Conservation (phyloP, 306 rosid species). For the Ziziphus jujuba region DNA sequence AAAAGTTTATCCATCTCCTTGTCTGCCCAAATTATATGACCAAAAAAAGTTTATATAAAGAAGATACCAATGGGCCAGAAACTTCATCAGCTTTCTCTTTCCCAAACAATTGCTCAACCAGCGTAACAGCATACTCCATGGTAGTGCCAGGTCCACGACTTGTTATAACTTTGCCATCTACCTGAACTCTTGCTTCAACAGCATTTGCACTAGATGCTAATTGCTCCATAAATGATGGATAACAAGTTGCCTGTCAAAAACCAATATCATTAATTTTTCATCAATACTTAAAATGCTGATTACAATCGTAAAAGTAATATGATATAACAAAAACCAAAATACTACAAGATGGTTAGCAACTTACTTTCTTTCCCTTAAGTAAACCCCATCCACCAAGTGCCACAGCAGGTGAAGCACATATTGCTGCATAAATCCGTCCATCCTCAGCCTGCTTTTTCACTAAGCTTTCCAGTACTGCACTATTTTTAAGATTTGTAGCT, state of each 20-base stretch:
- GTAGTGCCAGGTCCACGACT: constrained; percentile 94
- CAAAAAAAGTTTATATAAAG: constrained; percentile 11
- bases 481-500: constrained; percentile 55
- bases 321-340: background rate
- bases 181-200: constrained; percentile 83
- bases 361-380: constrained; percentile 81
- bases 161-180: constrained; percentile 79
- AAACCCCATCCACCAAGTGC: constrained; percentile 88
- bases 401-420: constrained; percentile 95
- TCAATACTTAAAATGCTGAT: background rate
- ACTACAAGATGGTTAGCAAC: constrained; percentile 8
- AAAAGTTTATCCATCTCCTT: background rate
- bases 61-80: constrained; percentile 77
- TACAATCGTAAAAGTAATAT: background rate
- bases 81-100: constrained; percentile 85
- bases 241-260: constrained; percentile 71
- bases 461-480: constrained; percentile 47
- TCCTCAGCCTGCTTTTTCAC: constrained; percentile 72
- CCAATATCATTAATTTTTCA: constrained; percentile 1
- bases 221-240: constrained; percentile 82
- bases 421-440: constrained; percentile 75
- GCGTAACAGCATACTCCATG: constrained; percentile 71
- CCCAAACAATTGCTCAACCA: constrained; percentile 82
- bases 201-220: constrained; percentile 58
- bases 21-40: background rate